These are phyloP conservation scores for Aegilops sharonensis DNA, from an alignment of 176 grass and related monocot species.

Conservation along the genomic window DNA sequence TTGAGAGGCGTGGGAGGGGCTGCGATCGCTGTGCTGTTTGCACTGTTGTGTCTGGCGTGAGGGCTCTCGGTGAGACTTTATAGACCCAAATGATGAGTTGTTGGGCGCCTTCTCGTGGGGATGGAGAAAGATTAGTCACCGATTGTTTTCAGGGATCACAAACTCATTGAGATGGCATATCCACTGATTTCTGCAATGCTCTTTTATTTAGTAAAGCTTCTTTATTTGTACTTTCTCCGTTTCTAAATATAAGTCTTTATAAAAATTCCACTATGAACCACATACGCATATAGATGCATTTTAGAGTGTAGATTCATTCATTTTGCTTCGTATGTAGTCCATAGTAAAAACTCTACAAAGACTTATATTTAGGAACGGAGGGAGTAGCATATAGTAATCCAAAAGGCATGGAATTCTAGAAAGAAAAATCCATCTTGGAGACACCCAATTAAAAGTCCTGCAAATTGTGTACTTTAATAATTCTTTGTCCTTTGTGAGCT, in stretches of 20 bases:
- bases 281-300: too few species aligned
- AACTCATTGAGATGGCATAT: neutral
- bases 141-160: neutral
- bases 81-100: conserved; percentile 8
- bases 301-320: too few species aligned
- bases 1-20: neutral
- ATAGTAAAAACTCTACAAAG: too few species aligned
- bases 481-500: too few species aligned
- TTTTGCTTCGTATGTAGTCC: too few species aligned
- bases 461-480: neutral
- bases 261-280: too few species aligned
- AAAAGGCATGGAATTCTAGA: neutral
- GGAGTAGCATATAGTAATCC: too few species aligned
- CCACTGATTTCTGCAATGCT: neutral
- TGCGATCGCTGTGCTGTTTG: neutral
- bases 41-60: conserved; percentile 47
- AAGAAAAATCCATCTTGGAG: neutral
- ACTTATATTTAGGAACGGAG: too few species aligned
- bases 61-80: conserved; percentile 22
- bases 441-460: neutral
- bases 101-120: neutral
- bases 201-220: neutral
- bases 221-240: neutral
- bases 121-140: conserved; percentile 13
- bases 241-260: too few species aligned